Base-by-base conservation (phyloP, 73 alveolate species). In the Paramecium biaurelia region DNA sequence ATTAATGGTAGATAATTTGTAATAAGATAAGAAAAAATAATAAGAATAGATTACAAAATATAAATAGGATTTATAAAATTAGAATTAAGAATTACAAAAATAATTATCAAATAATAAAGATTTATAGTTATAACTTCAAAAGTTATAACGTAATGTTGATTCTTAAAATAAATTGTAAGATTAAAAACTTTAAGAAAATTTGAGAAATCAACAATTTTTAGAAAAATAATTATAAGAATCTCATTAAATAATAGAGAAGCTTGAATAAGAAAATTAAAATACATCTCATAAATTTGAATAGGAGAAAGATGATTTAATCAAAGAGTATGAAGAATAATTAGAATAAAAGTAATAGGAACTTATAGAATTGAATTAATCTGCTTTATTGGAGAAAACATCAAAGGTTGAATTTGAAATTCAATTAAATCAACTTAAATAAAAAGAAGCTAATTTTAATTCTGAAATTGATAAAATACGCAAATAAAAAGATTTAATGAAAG, bases 331-430 rank as follows among this genome's bases (percentile, higher is more conserved):
- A 47, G 74, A 43, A 12, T 24, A 79, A 24, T 14, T 79, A 23
- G 90, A 79, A 23, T 38, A 43, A 20, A 79, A 30, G 26, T 43
- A 79, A 24, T 47, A 41, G 23, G 90, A 79, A 79, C n/a, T 43
- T 2, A 24, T 30, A 0, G 70, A 79, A 79, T 38, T 79, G 14
- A 79, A 47, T 79, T 4, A 79, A 7, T 79, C 90, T 1, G 45
- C 42, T 42, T 53, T 43, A 15, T 28, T 18, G 45, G 90, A 79
- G n/a, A 79, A 79, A 45, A 18, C 45, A 47, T 38, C 34, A 2
- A 79, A 79, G 43, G 90, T 38, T 38, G 90, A 79, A 47, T 42
- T 38, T 79, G 90, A 79, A 79, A 43, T 79, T 24, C 3, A 30
- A 45, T 18, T 79, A 4, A 79, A 79, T 79, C 10, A 20, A 43